phyloP scores from a whole-genome alignment of 108 stramenopile genomes.

The Skeletonema potamos region DNA sequence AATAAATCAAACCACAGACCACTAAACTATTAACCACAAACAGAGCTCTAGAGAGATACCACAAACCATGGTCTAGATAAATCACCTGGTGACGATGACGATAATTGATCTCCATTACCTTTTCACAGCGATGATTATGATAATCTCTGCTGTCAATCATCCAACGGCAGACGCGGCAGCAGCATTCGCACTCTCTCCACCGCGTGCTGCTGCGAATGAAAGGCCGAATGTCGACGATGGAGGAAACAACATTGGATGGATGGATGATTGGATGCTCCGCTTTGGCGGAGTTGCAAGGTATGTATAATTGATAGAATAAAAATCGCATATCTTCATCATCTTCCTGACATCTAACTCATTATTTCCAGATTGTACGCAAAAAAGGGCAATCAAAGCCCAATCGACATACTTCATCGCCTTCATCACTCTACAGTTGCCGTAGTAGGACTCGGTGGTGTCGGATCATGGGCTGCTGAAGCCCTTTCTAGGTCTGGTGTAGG shows the following conservation, averaged over 20 bases:
- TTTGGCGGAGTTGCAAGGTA: neutral
- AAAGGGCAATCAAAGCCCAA: neutral
- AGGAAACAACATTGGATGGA: neutral
- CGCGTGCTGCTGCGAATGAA: neutral
- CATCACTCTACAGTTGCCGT: conserved; percentile 59
- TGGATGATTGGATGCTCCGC: neutral
- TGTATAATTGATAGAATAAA: neutral
- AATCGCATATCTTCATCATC: too few species aligned
- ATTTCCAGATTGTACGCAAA: conserved; percentile 14
- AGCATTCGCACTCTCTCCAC: neutral
- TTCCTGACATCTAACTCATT: too few species aligned
- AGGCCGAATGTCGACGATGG: neutral
- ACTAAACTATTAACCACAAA: too few species aligned
- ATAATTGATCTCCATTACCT: neutral
- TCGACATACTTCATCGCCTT: conserved; percentile 45
- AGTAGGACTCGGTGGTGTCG: conserved; percentile 83
- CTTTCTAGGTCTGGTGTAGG: conserved; percentile 81
- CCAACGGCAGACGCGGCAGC: neutral
- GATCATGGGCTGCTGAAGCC: conserved; percentile 86
- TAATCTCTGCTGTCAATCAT: neutral
- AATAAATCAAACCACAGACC: too few species aligned
- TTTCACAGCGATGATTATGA: neutral
- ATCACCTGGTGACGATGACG: neutral
- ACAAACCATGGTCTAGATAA: too few species aligned
- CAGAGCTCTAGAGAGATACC: too few species aligned